A percentile compares a stretch with the other conserved stretches of the same genome.
phyloP scores from a whole-genome alignment of 2,329 filamentous ascomycete genomes.

The Colletotrichum melonis region DNA sequence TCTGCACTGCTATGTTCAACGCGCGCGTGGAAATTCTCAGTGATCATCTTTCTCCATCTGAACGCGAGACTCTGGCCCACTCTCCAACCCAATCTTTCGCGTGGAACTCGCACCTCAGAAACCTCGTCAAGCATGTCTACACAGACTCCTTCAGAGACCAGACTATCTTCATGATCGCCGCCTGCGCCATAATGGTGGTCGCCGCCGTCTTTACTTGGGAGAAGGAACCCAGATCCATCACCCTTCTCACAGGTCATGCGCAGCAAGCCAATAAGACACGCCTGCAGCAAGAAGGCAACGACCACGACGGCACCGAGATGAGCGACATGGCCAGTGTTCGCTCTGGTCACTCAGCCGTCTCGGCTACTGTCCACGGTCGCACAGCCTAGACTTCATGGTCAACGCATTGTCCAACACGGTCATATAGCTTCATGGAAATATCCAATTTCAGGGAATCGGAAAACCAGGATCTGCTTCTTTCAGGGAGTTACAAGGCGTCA shows the following conservation, averaged over 20 bases:
- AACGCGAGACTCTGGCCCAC: conserved; percentile 56
- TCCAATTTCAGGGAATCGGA: conserved; percentile 9
- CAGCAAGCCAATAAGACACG: conserved; percentile 26
- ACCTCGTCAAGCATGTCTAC: conserved; percentile 54
- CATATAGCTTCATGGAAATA: background rate
- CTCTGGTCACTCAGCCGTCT: background rate
- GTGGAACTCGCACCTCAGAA: conserved; percentile 46
- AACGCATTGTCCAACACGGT: background rate
- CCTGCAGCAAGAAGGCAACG: background rate
- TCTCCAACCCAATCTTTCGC: conserved; percentile 53
- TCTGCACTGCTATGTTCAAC: conserved; percentile 70
- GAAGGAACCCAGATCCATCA: conserved; percentile 50
- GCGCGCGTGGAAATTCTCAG: conserved; percentile 53
- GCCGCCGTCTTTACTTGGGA: conserved; percentile 58
- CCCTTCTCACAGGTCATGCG: conserved; percentile 10
- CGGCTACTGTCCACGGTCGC: background rate
- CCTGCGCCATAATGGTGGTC: conserved; percentile 56
- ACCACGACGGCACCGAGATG: conserved; percentile 25
- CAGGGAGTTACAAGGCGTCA: conserved; percentile 9
- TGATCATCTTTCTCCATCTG: conserved; percentile 46
- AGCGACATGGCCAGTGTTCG: conserved; percentile 31
- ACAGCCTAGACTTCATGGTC: background rate
- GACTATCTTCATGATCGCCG: conserved; percentile 57
- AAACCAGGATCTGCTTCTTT: conserved; percentile 11
- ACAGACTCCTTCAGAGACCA: conserved; percentile 58